Percentiles rank a stretch among this genome's conserved stretches.
Conservation (phyloP, 768 basidiomycete genomes). For the Hygrophorus russula region DNA sequence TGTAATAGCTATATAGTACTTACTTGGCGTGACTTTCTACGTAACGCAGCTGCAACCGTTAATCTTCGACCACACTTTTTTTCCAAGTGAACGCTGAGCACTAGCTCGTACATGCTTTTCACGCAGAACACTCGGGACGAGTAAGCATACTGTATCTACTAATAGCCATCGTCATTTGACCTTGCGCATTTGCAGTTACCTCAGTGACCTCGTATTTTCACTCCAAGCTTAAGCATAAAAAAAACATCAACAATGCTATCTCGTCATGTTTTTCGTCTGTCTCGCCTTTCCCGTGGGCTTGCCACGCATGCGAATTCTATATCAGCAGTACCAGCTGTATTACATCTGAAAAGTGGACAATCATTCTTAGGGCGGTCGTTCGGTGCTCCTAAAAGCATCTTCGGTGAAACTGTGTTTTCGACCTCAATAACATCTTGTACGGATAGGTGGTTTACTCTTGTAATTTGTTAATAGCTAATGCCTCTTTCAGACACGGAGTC, state of each 20-base stretch:
- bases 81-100: constrained; percentile 5
- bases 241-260: constrained; percentile 37
- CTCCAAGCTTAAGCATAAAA: constrained; percentile 30
- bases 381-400: constrained; percentile 77
- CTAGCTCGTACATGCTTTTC: constrained; percentile 57
- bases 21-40: background rate
- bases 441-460: constrained; percentile 17
- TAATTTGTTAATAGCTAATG: constrained; percentile 6
- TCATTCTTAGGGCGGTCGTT: constrained; percentile 86
- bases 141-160: constrained; percentile 27
- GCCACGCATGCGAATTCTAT: constrained; percentile 52
- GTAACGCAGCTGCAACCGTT: background rate
- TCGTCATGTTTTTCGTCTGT: constrained; percentile 39
- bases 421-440: constrained; percentile 96
- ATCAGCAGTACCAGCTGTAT: constrained; percentile 54
- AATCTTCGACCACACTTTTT: constrained; percentile 1
- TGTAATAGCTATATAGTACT: background rate
- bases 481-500: constrained; percentile 82
- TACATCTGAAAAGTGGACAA: constrained; percentile 92
- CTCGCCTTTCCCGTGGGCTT: constrained; percentile 45
- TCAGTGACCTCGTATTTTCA: constrained; percentile 85
- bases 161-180: constrained; percentile 13
- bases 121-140: constrained; percentile 85
- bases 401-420: constrained; percentile 97
- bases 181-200: constrained; percentile 43